Conservation (phyloP, 148 eudicot genomes). For the Camellia granthamiana region DNA sequence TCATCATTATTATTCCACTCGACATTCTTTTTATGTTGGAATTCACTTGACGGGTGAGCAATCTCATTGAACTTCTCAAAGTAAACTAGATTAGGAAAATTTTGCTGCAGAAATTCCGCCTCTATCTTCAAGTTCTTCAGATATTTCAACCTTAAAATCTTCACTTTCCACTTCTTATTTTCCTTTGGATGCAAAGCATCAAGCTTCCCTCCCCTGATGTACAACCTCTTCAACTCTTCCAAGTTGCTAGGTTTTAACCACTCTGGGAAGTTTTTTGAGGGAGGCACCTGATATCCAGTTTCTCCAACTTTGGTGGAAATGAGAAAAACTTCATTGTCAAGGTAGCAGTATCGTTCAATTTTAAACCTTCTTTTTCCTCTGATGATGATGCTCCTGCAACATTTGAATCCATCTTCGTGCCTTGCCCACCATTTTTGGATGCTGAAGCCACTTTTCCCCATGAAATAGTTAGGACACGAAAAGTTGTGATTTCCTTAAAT, state of each 20-base stretch:
- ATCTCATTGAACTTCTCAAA: slow-evolving; percentile 9
- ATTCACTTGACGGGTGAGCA: neutral
- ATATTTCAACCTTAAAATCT: slow-evolving; percentile 11
- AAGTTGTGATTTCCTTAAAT: neutral
- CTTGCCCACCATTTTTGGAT: neutral
- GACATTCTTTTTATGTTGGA: neutral
- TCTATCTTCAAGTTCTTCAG: slow-evolving; percentile 6
- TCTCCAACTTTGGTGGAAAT: slow-evolving; percentile 7
- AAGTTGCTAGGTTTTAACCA: slow-evolving; percentile 1
- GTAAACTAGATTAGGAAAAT: slow-evolving; percentile 1
- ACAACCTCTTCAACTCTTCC: neutral
- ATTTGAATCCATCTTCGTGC: neutral
- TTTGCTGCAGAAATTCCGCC: too few relatives aligned
- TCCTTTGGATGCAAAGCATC: neutral
- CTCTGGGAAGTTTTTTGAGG: neutral
- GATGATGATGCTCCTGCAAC: neutral
- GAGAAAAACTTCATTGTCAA: neutral
- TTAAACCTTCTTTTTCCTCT: neutral
- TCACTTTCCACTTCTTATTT: neutral
- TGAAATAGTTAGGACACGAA: slow-evolving; percentile 1
- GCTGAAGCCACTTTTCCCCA: neutral
- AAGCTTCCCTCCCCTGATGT: slow-evolving; percentile 10
- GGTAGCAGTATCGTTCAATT: neutral
- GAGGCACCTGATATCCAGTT: slow-evolving; percentile 8
- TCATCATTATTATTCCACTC: neutral